A percentile compares a stretch with the other conserved stretches of the same genome.
Conservation (phyloP, 2,329 filamentous ascomycete species). For the Juglanconis sp. region DNA sequence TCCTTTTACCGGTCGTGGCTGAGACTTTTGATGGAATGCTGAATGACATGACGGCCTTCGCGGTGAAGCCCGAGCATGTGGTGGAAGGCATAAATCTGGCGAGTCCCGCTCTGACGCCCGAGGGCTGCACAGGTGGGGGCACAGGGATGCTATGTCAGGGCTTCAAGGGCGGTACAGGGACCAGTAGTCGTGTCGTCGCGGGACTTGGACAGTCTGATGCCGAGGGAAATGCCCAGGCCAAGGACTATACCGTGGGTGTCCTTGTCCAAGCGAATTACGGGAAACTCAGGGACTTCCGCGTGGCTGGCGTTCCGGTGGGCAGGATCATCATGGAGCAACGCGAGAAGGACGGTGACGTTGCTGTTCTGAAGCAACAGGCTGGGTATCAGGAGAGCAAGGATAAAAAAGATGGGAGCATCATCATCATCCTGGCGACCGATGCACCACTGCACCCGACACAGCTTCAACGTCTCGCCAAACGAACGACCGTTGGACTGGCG, state of each 20-base stretch:
- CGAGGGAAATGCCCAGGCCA: conserved; percentile 25
- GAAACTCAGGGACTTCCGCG: conserved; percentile 49
- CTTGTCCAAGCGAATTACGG: conserved; percentile 68
- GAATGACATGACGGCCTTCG: conserved; percentile 54
- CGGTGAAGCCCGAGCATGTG: conserved; percentile 52
- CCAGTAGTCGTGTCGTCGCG: conserved; percentile 54
- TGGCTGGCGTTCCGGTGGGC: conserved; percentile 61
- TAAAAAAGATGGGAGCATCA: conserved; percentile 59
- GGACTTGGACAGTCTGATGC: conserved; percentile 34
- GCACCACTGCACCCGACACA: conserved; percentile 35
- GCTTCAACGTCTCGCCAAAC: conserved; percentile 28
- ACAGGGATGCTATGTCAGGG: conserved; percentile 65
- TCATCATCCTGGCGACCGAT: conserved; percentile 54
- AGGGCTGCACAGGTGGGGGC: conserved; percentile 65
- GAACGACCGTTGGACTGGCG: conserved; percentile 55
- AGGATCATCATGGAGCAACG: conserved; percentile 49
- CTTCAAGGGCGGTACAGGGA: conserved; percentile 67
- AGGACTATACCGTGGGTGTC: conserved; percentile 56
- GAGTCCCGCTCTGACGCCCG: conserved; percentile 47
- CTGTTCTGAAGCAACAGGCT: conserved; percentile 25
- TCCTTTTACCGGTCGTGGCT: conserved; percentile 55
- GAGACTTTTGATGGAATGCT: conserved; percentile 64
- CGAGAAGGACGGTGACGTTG: conserved; percentile 22
- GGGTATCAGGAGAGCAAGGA: conserved; percentile 37
- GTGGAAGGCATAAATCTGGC: conserved; percentile 51